phyloP scores from a whole-genome alignment of 116 monocot genomes.

The Zostera marina region DNA sequence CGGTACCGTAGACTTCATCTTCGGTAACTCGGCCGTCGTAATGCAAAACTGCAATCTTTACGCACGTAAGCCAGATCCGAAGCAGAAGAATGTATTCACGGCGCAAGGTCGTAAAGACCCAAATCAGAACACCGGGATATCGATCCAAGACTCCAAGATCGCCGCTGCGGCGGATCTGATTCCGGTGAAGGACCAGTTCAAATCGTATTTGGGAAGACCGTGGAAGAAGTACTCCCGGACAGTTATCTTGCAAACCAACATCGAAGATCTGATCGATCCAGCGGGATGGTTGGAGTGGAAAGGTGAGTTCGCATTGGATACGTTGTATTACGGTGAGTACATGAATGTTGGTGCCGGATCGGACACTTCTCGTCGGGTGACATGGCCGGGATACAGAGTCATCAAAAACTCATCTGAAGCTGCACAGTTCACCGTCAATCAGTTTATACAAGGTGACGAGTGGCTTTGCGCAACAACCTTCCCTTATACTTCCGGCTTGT shows the following conservation, averaged over 20 bases:
- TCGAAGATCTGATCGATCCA: neutral
- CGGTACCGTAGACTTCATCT: constrained; percentile 27
- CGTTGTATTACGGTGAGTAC: neutral
- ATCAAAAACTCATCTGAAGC: neutral
- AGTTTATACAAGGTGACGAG: neutral
- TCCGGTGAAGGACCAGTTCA: neutral
- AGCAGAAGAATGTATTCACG: constrained; percentile 18
- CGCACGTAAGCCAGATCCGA: constrained; percentile 8
- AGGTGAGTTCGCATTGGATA: neutral
- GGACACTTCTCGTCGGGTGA: neutral
- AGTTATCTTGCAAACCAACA: neutral
- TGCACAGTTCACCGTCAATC: neutral
- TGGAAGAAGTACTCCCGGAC: neutral
- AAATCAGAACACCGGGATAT: constrained; percentile 20
- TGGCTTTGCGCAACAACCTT: neutral
- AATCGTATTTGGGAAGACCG: neutral
- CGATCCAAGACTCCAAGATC: constrained; percentile 12
- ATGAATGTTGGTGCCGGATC: neutral
- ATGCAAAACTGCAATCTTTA: constrained; percentile 22
- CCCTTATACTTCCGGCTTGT: neutral
- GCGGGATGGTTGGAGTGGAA: neutral
- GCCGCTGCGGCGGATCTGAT: neutral
- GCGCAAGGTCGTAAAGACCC: constrained; percentile 24
- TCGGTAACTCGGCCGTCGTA: constrained; percentile 20
- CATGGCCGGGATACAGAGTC: neutral